These are phyloP conservation scores for Fagopyrum esculentum DNA, from an alignment of 148 eudicot genomes.

Conservation along the genomic window DNA sequence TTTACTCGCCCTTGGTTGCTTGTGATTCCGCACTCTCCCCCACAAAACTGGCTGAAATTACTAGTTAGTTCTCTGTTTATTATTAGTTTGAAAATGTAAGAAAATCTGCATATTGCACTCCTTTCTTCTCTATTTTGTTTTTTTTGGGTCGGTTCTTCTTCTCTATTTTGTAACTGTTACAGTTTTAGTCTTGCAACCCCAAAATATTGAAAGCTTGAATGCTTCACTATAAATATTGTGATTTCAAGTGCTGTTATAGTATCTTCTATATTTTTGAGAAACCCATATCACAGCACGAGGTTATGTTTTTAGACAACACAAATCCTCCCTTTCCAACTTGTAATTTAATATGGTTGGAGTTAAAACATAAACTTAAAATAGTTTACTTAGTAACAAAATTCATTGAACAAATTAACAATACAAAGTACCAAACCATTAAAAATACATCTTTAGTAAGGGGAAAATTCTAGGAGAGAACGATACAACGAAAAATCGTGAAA, in stretches of 20 bases:
- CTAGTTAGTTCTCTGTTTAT: neutral
- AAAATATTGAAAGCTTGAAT: neutral
- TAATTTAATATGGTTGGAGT: no score
- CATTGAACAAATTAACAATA: no score
- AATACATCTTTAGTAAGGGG: no score
- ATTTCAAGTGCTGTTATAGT: neutral
- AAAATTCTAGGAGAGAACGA: no score
- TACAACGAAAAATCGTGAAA: no score
- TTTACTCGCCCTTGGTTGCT: neutral
- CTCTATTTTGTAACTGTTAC: neutral
- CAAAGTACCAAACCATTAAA: no score
- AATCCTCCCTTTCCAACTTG: neutral
- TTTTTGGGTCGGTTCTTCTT: no score
- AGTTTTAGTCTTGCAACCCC: neutral
- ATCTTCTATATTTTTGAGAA: neutral
- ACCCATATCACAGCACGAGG: neutral
- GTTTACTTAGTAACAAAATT: no score
- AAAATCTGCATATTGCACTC: neutral
- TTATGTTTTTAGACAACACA: neutral
- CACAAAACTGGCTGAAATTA: neutral
- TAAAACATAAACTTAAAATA: no score
- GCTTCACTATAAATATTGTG: no score
- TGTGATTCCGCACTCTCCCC: neutral
- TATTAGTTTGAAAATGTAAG: slow-evolving; percentile 5
- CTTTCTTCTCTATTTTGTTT: neutral